Evolutionary conservation across 805 yeast genomes (phyloP).

Genomic region (Ogataea kodamae): DNA sequence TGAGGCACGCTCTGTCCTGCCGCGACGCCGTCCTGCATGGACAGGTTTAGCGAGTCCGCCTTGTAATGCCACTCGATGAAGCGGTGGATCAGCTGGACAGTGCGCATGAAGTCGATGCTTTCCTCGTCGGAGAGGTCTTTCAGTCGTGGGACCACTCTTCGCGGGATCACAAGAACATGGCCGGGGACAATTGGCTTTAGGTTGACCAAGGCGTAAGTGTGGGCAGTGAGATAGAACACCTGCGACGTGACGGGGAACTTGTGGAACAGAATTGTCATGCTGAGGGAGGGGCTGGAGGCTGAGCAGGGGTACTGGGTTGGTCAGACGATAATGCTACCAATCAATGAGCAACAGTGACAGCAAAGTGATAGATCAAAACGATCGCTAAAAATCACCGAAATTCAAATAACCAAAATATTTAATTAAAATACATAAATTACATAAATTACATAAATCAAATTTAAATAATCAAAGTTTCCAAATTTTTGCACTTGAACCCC

Average conservation of each 20-base stretch:
- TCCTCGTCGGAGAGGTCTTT: slow-evolving; percentile 72
- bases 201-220: slow-evolving; percentile 84
- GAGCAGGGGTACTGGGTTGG: too few species aligned
- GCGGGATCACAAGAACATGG: slow-evolving; percentile 85
- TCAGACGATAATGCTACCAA: too few species aligned
- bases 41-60: slow-evolving; percentile 83
- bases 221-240: slow-evolving; percentile 53
- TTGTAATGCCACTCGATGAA: slow-evolving; percentile 64
- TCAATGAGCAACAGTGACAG: too few species aligned
- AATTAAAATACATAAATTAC: slow-evolving; percentile 1
- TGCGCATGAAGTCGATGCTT: slow-evolving; percentile 67
- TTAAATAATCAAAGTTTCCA: too few species aligned
- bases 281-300: too few species aligned
- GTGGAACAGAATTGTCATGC: slow-evolving; percentile 48
- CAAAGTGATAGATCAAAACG: too few species aligned
- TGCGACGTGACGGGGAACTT: slow-evolving; percentile 55
- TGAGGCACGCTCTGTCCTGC: slow-evolving; percentile 98
- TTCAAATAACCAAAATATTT: too few species aligned
- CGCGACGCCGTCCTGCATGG: slow-evolving; percentile 94
- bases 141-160: slow-evolving; percentile 62
- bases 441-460: slow-evolving; percentile 2
- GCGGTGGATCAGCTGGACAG: slow-evolving; percentile 66
- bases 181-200: slow-evolving; percentile 92
- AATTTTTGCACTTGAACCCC: slow-evolving; percentile 1
- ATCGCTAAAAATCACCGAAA: too few species aligned